phyloP scores from a whole-genome alignment of 371 early-diverging fungal species.

The Zopfochytrium polystomum region DNA sequence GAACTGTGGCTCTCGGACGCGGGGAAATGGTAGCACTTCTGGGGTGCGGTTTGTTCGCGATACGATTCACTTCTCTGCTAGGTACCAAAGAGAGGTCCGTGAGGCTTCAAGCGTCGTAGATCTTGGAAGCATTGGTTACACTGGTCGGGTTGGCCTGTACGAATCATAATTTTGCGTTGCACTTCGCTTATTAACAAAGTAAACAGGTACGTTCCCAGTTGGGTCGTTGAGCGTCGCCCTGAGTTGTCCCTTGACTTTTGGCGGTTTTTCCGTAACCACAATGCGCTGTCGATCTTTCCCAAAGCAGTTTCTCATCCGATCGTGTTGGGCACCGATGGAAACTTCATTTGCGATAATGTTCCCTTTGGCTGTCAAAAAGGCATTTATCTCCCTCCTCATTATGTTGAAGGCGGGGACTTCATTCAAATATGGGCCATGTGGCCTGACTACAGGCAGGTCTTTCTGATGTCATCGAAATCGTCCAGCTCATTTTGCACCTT shows the following conservation, averaged over 20 bases:
- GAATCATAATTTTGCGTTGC: neutral
- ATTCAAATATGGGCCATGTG: neutral
- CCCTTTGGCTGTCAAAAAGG: neutral
- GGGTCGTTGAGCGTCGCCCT: neutral
- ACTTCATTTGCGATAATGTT: neutral
- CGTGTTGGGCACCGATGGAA: neutral
- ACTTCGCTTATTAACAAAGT: neutral
- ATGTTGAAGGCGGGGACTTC: neutral
- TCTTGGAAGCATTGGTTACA: conserved; percentile 1
- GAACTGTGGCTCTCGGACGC: conserved; percentile 17
- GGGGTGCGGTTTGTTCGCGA: no score
- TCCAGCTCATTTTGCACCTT: neutral
- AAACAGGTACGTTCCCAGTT: neutral
- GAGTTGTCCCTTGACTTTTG: neutral
- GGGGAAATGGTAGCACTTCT: neutral
- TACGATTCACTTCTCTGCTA: no score
- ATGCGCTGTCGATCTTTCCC: neutral
- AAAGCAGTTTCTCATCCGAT: neutral
- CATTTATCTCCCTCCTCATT: neutral
- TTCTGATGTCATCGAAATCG: neutral
- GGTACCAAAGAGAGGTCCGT: neutral
- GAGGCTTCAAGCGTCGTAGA: neutral
- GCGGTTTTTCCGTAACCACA: neutral
- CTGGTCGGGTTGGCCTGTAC: neutral
- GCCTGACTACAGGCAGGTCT: neutral